Base-by-base conservation (phyloP, 371 early-diverging fungal genomes). In the Mortierella sp. region DNA sequence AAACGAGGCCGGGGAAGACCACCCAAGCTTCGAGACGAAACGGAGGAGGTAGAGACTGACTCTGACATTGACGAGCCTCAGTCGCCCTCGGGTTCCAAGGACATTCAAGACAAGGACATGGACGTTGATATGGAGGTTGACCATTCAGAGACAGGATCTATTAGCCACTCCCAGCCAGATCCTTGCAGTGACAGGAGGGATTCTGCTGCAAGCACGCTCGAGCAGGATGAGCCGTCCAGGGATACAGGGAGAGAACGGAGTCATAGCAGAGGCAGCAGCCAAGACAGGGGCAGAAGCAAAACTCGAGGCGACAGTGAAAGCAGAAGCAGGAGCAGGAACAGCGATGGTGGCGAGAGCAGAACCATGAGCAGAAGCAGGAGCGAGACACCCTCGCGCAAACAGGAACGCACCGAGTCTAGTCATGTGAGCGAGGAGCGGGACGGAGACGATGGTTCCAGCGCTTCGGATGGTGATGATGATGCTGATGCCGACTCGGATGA, bases 401-500 rank as follows among this genome's bases (percentile, higher is more conserved):
- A 69, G 24, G 52, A 66, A 4, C 72, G 61, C 26, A 40, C 29
- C 43, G 58, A 55, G 34, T 55, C 66, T 16, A 64, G 47, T 16
- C 58, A 53, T 41, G 64, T 53, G 39, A 75, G 61, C 53, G 66
- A 72, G 52, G 70, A 75, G 19, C 80, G 61, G 37, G 72, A 65
- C 24, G 34, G 22, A 1, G 72, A 71, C 6, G 72, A 68, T 19
- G 71, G 47, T 6, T 75, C 78, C 31, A 75, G 77, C n/a, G 74
- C 37, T 24, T 71, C 75, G 0, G 77, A 66, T 41, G 71, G 71
- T 8, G 71, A 71, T 5, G 71, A 71, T 5, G 66, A 61, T 7
- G 73, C 64, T 4, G 81, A 81, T 24, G 77, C 47, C 4, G 77
- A 73, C 29, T 71, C 76, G n/a, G 82, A 81, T 37, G 74, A 71